Base-by-base conservation (phyloP, 371 early-diverging fungal genomes). In the Coemansia sp. region DNA sequence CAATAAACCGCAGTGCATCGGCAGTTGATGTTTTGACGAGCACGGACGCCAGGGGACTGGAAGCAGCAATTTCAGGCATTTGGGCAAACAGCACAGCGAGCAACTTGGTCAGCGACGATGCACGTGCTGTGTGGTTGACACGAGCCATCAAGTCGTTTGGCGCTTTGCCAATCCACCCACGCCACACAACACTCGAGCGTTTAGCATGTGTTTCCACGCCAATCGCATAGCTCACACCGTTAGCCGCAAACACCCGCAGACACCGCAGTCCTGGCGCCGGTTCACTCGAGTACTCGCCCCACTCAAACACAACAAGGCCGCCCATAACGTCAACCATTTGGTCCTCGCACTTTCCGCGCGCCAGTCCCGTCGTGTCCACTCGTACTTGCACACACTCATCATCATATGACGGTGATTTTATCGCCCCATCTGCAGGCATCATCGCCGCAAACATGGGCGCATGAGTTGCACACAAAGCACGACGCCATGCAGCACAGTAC, bases 401-500 rank as follows among this genome's bases (percentile, higher is more conserved):
- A 21, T 26, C 54, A 40, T 73, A 73, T 1, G 56, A 39, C 15
- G 58, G 61, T 1, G 57, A 48, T 26, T 52, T 58, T 1, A 71
- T 52, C 4, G 68, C 32, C 15, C 59, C 63, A 11, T 66, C 66
- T 12, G 60, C 58, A 0, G 78, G 78, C 69, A 77, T 68, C 74
- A 73, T 69, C 1, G 69, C 46, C 0, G 74, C 62, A 23, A 75
- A 77, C 54, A 58, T 23, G 6, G 78, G 77, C 1, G 68, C 75
- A 36, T 77, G 78, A 1, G 15, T 5, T 9, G 69, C 58, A 36
- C 78, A 77, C n/a, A 77, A 57, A 0, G 78, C 78, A 4, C 78
- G 69, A 1, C 78, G 65, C 78, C 78, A 77, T 7, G 57, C 78
- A 2, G 60, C 66, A n/a, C 66, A 69, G 55, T 75, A 77, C 60